Evolutionary conservation across 805 yeast genomes (phyloP).

Genomic region (Vanderwaltozyma polyspora): DNA sequence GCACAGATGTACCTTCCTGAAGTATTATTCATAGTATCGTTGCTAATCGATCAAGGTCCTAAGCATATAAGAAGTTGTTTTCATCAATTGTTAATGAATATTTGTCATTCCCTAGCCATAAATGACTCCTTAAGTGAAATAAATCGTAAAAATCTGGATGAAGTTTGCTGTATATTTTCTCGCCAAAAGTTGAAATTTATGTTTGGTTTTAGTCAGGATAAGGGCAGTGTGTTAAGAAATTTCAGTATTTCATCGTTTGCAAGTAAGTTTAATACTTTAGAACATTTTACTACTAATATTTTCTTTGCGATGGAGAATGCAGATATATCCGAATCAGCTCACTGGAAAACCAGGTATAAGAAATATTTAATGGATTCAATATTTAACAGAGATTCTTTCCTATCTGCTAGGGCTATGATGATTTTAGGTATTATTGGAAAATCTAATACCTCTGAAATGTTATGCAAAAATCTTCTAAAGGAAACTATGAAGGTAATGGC

Average conservation of each 20-base stretch:
- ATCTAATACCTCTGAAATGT: conserved; percentile 49
- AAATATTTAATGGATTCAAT: conserved; percentile 53
- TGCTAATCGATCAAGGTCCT: conserved; percentile 42
- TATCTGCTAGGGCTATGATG: conserved; percentile 58
- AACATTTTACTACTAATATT: conserved; percentile 46
- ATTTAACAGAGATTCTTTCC: conserved; percentile 41
- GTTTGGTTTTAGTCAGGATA: conserved; percentile 56
- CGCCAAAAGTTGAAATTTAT: conserved; percentile 59
- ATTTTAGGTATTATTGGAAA: conserved; percentile 60
- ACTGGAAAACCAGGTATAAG: conserved; percentile 59
- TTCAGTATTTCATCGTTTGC: conserved; percentile 30
- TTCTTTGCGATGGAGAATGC: conserved; percentile 41
- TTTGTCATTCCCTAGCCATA: conserved; percentile 56
- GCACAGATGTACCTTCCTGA: conserved; percentile 63
- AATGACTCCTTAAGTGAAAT: conserved; percentile 39
- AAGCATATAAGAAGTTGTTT: conserved; percentile 46
- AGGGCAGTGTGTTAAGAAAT: conserved; percentile 26
- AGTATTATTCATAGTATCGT: conserved; percentile 52
- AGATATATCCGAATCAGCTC: conserved; percentile 34
- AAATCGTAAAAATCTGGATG: conserved; percentile 33
- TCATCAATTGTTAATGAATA: conserved; percentile 51
- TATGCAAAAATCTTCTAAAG: conserved; percentile 26
- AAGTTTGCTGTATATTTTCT: conserved; percentile 31
- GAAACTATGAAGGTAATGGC: conserved; percentile 29
- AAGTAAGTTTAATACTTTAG: conserved; percentile 35